Evolutionary conservation across 441 rosid species (phyloP), one percentile per base, ranked within the genome.

Genomic region (Erysimum cheiri): DNA sequence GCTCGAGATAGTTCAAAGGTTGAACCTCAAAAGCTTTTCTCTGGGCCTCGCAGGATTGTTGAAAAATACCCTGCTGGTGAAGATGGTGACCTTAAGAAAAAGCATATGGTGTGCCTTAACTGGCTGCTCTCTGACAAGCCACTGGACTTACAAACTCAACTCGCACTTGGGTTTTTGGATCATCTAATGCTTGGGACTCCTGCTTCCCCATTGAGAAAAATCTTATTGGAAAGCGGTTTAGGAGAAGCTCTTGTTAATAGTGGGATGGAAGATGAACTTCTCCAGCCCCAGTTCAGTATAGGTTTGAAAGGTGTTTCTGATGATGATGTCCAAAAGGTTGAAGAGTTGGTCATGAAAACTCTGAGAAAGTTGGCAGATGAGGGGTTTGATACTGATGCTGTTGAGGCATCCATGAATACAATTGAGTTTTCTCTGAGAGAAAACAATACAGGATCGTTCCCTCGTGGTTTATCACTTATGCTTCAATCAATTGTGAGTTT

Each of bases 391-490:
- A 43, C 75, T 14, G 89, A 87, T 69, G 91, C 96, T 67, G 90
- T 94, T 53, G 97, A 94, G 77, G 98, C 97, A 81, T 94, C 97
- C 70, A 89, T 94, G 96, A 94, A 94, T 79, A 92, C 97, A 28
- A 92, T 92, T 69, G 97, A 94, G 81, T 90, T 94, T 78, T 88
- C 97, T 77, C 91, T 91, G 35, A 82, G 98, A 76, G 98, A 94
- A 77, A 91, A 91, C 77, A 91, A 94, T 76, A 93, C 96, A 8
- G 96, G 97, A n/a, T 91, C 97, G 64, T 93, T 83, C 80, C 98
- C 98, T 72, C 92, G 98, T 49, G 97, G 97, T 50, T 80, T 91
- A 75, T 88, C 97, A 41, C 78, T 94, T 74, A 91, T 94, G 98
- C 91, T 91, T 67, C 91, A 86, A 4, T 91, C 98, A 65, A 80